A percentile compares a stretch with the other conserved stretches of the same genome.
These are phyloP conservation scores for Acer saccharum DNA, from an alignment of 345 rosid species.

Conservation along the genomic window DNA sequence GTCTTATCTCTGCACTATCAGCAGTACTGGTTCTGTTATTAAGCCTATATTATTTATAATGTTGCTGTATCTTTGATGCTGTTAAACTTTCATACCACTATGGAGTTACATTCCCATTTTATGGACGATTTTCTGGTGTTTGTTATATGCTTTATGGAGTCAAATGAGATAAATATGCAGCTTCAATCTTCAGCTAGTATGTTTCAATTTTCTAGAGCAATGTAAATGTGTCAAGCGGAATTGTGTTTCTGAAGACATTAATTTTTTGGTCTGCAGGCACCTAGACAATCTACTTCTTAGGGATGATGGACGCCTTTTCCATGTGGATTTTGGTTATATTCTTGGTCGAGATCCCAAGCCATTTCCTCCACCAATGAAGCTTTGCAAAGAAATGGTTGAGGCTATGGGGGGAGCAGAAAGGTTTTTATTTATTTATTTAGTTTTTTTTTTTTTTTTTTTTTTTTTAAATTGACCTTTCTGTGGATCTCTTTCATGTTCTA, in stretches of 20 bases:
- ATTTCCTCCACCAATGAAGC: conserved; percentile 99
- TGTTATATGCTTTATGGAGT: neutral
- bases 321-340: conserved; percentile 95
- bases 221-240: conserved; percentile 14
- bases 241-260: conserved; percentile 7
- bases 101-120: neutral
- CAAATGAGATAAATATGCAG: neutral
- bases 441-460: neutral
- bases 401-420: conserved; percentile 99
- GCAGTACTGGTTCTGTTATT: neutral
- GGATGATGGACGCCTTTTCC: conserved; percentile 96
- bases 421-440: conserved; percentile 31
- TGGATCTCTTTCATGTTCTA: neutral
- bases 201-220: neutral
- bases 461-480: neutral
- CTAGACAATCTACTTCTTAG: conserved; percentile 95
- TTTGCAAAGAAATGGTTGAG: conserved; percentile 99
- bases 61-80: neutral
- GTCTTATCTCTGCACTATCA: neutral
- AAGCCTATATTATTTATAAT: neutral
- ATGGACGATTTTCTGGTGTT: conserved; percentile 1
- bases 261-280: conserved; percentile 55
- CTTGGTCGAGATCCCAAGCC: conserved; percentile 99
- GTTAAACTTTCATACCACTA: neutral
- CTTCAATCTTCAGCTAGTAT: neutral